Conservation (phyloP, 2,329 filamentous ascomycete species). For the Colletotrichum sansevieriae region DNA sequence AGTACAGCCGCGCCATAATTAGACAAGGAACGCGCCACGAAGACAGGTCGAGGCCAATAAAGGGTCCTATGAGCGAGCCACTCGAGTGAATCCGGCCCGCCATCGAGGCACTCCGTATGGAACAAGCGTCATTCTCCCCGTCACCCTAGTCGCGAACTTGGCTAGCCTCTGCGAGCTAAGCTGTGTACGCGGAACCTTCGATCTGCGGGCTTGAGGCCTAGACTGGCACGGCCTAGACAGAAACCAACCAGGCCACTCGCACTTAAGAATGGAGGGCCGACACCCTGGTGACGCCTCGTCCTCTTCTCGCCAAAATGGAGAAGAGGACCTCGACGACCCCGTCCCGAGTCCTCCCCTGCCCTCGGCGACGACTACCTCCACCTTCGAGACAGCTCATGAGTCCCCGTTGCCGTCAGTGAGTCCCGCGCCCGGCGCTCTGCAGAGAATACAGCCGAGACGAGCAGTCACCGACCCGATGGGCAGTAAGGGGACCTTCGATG, state of each 20-base stretch:
- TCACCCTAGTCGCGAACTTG: slow-evolving; percentile 24
- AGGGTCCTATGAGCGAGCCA: slow-evolving; percentile 26
- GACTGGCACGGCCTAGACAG: slow-evolving; percentile 34
- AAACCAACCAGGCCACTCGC: slow-evolving; percentile 25
- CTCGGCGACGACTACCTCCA: slow-evolving; percentile 4
- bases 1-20: slow-evolving; percentile 23
- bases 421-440: slow-evolving; percentile 27
- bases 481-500: slow-evolving; percentile 36
- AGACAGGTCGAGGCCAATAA: slow-evolving; percentile 28
- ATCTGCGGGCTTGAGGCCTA: slow-evolving; percentile 25
- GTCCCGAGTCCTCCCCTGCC: slow-evolving; percentile 12
- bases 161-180: slow-evolving; percentile 26
- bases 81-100: slow-evolving; percentile 39
- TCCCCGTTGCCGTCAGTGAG: slow-evolving; percentile 15
- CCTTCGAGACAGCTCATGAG: slow-evolving; percentile 31
- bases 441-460: slow-evolving; percentile 35
- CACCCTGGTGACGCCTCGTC: slow-evolving; percentile 30
- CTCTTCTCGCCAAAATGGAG: slow-evolving; percentile 26
- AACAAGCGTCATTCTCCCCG: slow-evolving; percentile 29
- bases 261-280: slow-evolving; percentile 33
- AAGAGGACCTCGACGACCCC: slow-evolving; percentile 25
- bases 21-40: slow-evolving; percentile 36
- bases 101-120: slow-evolving; percentile 27
- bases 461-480: slow-evolving; percentile 41
- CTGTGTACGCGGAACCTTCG: slow-evolving; percentile 10